phyloP scores from a whole-genome alignment of 176 grass and related monocot genomes.

The Rhynchospora pubera region DNA sequence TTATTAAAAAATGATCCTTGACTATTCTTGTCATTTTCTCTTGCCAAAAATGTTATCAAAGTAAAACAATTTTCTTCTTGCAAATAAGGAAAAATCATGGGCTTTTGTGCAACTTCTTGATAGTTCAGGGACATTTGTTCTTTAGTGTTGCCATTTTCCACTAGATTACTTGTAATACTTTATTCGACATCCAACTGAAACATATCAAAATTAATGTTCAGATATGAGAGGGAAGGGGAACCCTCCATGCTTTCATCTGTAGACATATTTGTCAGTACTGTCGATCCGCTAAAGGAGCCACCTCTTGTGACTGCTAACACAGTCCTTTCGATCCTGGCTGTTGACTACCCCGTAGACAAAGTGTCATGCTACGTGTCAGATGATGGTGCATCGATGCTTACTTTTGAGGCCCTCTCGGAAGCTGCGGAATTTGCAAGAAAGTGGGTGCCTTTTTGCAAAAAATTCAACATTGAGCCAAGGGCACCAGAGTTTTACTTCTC shows the following conservation, averaged over 20 bases:
- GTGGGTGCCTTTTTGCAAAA: conserved; percentile 99
- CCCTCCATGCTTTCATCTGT: conserved; percentile 72
- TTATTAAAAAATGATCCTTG: no score
- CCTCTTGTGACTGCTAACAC: conserved; percentile 96
- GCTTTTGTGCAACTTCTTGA: background rate
- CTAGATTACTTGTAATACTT: background rate
- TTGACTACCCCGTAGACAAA: conserved; percentile 93
- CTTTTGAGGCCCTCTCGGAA: conserved; percentile 85
- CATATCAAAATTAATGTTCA: conserved; percentile 16
- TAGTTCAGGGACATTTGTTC: background rate
- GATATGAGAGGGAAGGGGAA: conserved; percentile 89
- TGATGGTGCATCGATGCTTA: conserved; percentile 96
- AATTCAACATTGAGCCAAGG: conserved; percentile 87
- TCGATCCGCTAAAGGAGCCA: conserved; percentile 94
- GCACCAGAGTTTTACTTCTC: conserved; percentile 96
- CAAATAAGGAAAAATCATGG: background rate
- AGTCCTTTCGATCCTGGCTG: conserved; percentile 89
- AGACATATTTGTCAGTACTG: conserved; percentile 88
- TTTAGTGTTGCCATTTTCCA: background rate
- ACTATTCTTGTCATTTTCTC: background rate
- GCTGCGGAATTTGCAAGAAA: conserved; percentile 91
- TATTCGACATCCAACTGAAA: background rate
- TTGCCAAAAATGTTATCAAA: background rate
- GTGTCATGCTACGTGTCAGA: conserved; percentile 98
- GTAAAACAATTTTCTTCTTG: background rate